Evolutionary conservation across 768 basidiomycete species (phyloP).

Genomic region (Kwoniella sp.): DNA sequence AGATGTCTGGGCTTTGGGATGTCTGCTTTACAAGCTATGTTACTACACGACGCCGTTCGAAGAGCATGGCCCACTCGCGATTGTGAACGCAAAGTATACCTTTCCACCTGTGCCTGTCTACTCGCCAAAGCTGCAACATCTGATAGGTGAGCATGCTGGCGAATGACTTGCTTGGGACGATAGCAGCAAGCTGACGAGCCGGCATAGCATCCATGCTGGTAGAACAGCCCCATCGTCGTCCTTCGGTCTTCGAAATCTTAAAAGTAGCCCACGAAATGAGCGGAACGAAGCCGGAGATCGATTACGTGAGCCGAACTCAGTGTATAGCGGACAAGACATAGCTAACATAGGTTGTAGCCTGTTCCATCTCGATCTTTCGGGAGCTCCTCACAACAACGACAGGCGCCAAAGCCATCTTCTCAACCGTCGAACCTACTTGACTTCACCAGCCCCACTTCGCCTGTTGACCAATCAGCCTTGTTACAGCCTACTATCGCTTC

Average conservation of each 20-base stretch:
- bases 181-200: neutral
- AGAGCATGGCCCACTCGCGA: conserved; percentile 92
- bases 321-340: neutral
- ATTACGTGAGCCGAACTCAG: conserved; percentile 56
- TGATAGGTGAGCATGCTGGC: conserved; percentile 62
- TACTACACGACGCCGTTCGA: conserved; percentile 99
- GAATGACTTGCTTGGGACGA: neutral
- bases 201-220: conserved; percentile 77
- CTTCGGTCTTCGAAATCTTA: conserved; percentile 81
- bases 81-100: conserved; percentile 91
- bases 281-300: conserved; percentile 74
- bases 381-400: conserved; percentile 12
- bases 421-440: conserved; percentile 35
- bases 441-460: conserved; percentile 30
- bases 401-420: conserved; percentile 11
- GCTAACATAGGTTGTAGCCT: no score
- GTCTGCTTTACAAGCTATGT: conserved; percentile 94
- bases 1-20: conserved; percentile 97
- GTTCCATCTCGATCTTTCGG: conserved; percentile 25
- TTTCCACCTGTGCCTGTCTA: conserved; percentile 85
- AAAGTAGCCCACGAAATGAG: conserved; percentile 76
- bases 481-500: conserved; percentile 30
- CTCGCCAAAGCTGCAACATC: conserved; percentile 70
- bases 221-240: conserved; percentile 81
- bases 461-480: conserved; percentile 7